Conservation (phyloP, 352 stramenopile species). For the Globisporangium alternatum region DNA sequence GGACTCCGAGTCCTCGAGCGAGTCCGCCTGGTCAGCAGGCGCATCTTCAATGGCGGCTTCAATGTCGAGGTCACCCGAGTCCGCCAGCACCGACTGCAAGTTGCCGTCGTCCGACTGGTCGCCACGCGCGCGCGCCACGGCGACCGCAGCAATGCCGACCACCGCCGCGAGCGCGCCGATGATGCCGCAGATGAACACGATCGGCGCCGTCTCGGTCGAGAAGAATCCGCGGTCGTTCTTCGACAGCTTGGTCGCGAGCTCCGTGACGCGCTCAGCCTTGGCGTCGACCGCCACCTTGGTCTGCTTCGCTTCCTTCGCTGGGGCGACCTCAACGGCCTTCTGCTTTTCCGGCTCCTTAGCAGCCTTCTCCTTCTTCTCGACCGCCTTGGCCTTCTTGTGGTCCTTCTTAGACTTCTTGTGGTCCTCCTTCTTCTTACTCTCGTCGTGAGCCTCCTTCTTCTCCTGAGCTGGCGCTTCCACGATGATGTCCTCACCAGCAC, state of each 20-base stretch:
- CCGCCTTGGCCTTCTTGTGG: slow-evolving; percentile 12
- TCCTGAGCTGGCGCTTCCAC: slow-evolving; percentile 2
- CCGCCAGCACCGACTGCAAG: slow-evolving; percentile 39
- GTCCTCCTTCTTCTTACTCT: slow-evolving; percentile 16
- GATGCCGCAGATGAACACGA: slow-evolving; percentile 64
- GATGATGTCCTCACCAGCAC: slow-evolving; percentile 10
- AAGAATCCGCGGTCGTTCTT: slow-evolving; percentile 34
- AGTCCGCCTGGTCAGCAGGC: slow-evolving; percentile 34
- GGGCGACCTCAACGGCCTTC: neutral
- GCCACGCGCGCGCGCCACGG: slow-evolving; percentile 30
- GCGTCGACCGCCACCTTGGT: slow-evolving; percentile 8
- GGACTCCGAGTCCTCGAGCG: slow-evolving; percentile 52
- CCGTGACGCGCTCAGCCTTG: slow-evolving; percentile 36
- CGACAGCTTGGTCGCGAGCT: slow-evolving; percentile 60
- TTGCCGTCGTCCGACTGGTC: slow-evolving; percentile 22
- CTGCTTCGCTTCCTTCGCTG: slow-evolving; percentile 9
- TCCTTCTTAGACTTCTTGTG: slow-evolving; percentile 13
- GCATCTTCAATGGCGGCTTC: slow-evolving; percentile 44
- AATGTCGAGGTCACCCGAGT: slow-evolving; percentile 51
- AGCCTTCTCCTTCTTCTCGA: slow-evolving; percentile 21
- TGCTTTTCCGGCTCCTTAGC: slow-evolving; percentile 10
- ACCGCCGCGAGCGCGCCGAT: slow-evolving; percentile 65
- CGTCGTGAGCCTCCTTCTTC: slow-evolving; percentile 3
- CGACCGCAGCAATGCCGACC: slow-evolving; percentile 56
- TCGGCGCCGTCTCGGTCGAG: slow-evolving; percentile 32